phyloP scores from a whole-genome alignment of 2,329 filamentous ascomycete genomes.

The Hypoxylon sp. region DNA sequence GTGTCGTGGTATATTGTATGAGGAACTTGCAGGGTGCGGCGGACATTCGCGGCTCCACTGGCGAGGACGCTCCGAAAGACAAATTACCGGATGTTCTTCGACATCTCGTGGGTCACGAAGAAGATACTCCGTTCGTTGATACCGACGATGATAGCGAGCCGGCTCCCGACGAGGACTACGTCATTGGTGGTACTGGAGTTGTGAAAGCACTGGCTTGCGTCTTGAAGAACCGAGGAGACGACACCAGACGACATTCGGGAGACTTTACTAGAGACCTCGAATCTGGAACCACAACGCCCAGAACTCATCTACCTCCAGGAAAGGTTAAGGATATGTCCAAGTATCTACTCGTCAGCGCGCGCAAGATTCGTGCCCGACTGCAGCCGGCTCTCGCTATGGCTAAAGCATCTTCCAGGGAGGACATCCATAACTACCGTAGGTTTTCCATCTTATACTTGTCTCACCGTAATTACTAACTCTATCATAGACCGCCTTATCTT shows the following conservation, averaged over 20 bases:
- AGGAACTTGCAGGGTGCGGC: slow-evolving; percentile 89
- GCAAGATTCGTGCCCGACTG: slow-evolving; percentile 87
- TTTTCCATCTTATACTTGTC: slow-evolving; percentile 45
- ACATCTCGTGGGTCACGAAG: slow-evolving; percentile 84
- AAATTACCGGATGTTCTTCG: slow-evolving; percentile 84
- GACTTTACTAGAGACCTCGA: slow-evolving; percentile 69
- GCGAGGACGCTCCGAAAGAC: slow-evolving; percentile 54
- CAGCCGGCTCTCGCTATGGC: slow-evolving; percentile 86
- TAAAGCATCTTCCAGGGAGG: slow-evolving; percentile 76
- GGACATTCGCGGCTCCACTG: slow-evolving; percentile 56
- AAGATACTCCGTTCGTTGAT: slow-evolving; percentile 61
- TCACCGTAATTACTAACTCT: slow-evolving; percentile 48
- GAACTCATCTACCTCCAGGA: slow-evolving; percentile 61
- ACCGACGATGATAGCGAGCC: slow-evolving; percentile 74
- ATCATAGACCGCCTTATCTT: slow-evolving; percentile 81
- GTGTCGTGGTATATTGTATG: slow-evolving; percentile 94
- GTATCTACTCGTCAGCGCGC: slow-evolving; percentile 86
- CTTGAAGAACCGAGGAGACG: slow-evolving; percentile 82
- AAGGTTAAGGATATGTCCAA: slow-evolving; percentile 95
- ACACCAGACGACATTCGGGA: slow-evolving; percentile 68
- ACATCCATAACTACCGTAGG: slow-evolving; percentile 81
- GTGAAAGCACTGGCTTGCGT: slow-evolving; percentile 95
- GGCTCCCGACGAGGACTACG: slow-evolving; percentile 92
- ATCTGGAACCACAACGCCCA: slow-evolving; percentile 64
- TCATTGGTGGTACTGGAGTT: slow-evolving; percentile 94